These are phyloP conservation scores for Mucor piriformis DNA, from an alignment of 371 early-diverging fungal species.

Conservation along the genomic window DNA sequence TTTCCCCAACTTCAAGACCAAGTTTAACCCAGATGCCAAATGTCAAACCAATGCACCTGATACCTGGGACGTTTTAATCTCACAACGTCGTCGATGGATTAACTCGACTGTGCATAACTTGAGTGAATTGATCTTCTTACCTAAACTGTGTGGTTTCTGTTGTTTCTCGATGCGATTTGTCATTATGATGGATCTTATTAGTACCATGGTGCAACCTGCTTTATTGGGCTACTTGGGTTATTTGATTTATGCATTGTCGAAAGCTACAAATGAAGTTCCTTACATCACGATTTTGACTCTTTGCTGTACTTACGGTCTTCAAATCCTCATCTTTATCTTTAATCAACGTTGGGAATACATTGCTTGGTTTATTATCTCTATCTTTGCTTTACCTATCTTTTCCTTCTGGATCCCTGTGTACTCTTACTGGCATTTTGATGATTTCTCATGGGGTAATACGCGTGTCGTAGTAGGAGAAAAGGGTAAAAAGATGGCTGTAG, in stretches of 20 bases:
- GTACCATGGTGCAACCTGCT: conserved; percentile 89
- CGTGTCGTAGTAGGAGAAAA: conserved; percentile 78
- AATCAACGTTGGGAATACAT: conserved; percentile 86
- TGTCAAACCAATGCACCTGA: conserved; percentile 96
- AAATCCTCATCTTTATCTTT: conserved; percentile 78
- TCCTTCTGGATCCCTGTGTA: conserved; percentile 79
- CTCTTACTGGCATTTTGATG: conserved; percentile 94
- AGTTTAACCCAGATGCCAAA: conserved; percentile 92
- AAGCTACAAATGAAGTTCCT: conserved; percentile 39
- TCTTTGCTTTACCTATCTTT: conserved; percentile 79
- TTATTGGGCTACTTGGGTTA: conserved; percentile 79
- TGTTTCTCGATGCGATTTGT: conserved; percentile 97
- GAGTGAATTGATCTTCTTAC: conserved; percentile 83
- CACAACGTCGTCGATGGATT: conserved; percentile 96
- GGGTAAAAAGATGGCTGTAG: conserved; percentile 60
- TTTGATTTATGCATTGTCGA: conserved; percentile 55
- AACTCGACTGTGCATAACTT: conserved; percentile 95
- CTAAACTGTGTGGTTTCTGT: conserved; percentile 90
- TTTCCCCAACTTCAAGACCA: conserved; percentile 92
- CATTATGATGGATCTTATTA: conserved; percentile 86
- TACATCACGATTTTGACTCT: conserved; percentile 59
- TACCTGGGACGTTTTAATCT: conserved; percentile 85
- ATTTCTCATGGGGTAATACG: conserved; percentile 96
- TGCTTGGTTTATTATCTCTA: conserved; percentile 91
- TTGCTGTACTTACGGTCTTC: conserved; percentile 75